These are phyloP conservation scores for Geosmithia putterillii DNA, from an alignment of 2,329 filamentous ascomycete genomes.

Conservation along the genomic window DNA sequence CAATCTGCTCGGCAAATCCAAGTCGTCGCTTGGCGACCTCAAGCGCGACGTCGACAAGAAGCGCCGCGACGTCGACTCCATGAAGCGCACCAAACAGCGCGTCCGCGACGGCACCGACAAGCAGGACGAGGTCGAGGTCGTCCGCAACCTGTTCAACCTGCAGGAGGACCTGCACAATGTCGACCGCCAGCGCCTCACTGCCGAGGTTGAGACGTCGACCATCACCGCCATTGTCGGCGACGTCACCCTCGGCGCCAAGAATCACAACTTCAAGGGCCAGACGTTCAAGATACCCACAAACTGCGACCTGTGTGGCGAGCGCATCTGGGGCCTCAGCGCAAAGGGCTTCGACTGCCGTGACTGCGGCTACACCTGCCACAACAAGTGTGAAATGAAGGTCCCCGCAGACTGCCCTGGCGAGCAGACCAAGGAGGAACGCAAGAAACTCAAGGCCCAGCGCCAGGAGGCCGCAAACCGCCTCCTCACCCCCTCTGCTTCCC, in stretches of 20 bases:
- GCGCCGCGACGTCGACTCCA: slow-evolving; percentile 68
- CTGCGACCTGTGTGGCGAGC: slow-evolving; percentile 90
- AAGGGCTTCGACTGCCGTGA: slow-evolving; percentile 95
- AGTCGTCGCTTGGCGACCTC: slow-evolving; percentile 67
- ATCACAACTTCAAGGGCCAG: slow-evolving; percentile 96
- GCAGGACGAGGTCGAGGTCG: slow-evolving; percentile 76
- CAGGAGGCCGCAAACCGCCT: slow-evolving; percentile 64
- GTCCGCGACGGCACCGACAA: slow-evolving; percentile 78
- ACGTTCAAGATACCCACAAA: slow-evolving; percentile 99
- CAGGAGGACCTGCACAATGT: slow-evolving; percentile 78
- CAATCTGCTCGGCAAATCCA: slow-evolving; percentile 86
- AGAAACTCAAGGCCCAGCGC: slow-evolving; percentile 78
- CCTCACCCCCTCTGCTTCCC: slow-evolving; percentile 29
- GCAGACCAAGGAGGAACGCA: slow-evolving; percentile 86
- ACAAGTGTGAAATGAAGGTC: slow-evolving; percentile 98
- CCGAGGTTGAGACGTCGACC: slow-evolving; percentile 85
- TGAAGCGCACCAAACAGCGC: slow-evolving; percentile 60
- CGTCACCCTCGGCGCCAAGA: slow-evolving; percentile 81
- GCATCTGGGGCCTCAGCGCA: slow-evolving; percentile 92
- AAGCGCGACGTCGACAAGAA: slow-evolving; percentile 78
- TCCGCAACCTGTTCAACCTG: slow-evolving; percentile 69
- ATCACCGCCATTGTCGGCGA: slow-evolving; percentile 89
- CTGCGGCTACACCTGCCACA: slow-evolving; percentile 96
- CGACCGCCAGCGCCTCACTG: slow-evolving; percentile 72
- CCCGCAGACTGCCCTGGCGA: slow-evolving; percentile 92